These are phyloP conservation scores for Rhizopogon hawkerae DNA, from an alignment of 1,284 basidiomycete species.

Conservation along the genomic window DNA sequence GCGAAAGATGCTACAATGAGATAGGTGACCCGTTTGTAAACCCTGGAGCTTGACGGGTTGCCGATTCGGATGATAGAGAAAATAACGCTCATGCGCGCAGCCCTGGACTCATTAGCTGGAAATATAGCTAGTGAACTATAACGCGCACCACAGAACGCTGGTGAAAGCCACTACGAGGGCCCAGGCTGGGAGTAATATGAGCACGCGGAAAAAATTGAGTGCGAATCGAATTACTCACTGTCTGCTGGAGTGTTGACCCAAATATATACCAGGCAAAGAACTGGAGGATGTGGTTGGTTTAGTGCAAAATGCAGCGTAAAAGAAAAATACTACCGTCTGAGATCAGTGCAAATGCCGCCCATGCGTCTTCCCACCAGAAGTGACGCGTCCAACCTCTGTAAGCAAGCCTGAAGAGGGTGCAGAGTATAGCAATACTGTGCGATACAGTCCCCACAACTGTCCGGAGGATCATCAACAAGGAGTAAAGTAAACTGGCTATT, in stretches of 20 bases:
- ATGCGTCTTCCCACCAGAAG: conserved; percentile 25
- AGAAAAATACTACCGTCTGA: conserved; percentile 13
- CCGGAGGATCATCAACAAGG: not conserved
- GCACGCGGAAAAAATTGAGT: conserved; percentile 3
- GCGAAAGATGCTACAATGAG: conserved; percentile 13
- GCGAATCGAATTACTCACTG: conserved; percentile 9
- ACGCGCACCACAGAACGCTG: conserved; percentile 21
- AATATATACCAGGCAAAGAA: conserved; percentile 10
- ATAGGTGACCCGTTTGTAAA: conserved; percentile 6
- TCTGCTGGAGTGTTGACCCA: not conserved
- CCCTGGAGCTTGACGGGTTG: conserved; percentile 12
- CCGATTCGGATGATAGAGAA: conserved; percentile 19
- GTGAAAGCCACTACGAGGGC: conserved; percentile 17
- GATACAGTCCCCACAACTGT: conserved; percentile 15
- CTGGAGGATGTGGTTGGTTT: conserved; percentile 8
- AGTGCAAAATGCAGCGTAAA: conserved; percentile 4
- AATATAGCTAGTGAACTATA: not conserved
- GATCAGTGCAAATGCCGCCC: conserved; percentile 13
- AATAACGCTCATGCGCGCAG: conserved; percentile 21
- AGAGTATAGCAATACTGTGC: conserved; percentile 18
- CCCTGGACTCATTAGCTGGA: conserved; percentile 11
- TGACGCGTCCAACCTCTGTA: conserved; percentile 16
- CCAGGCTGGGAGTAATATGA: conserved; percentile 12
- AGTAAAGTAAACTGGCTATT: not conserved
- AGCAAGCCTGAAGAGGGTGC: conserved; percentile 20